Percentiles rank a stretch among this genome's conserved stretches.
phyloP scores from a whole-genome alignment of 106 monocot genomes.

The Apostasia shenzhenica region DNA sequence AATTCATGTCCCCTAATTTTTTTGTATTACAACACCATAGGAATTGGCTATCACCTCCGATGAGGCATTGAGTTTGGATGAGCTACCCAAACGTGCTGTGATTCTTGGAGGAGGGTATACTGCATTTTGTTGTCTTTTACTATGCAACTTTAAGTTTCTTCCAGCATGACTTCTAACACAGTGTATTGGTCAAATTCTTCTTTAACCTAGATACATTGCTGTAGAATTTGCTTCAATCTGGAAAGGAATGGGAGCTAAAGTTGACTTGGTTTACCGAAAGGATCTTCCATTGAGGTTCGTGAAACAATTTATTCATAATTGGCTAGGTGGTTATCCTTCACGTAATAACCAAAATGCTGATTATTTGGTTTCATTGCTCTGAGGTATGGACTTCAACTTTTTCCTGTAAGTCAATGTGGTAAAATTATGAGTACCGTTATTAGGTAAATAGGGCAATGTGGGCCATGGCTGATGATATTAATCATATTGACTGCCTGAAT shows the following conservation, averaged over 20 bases:
- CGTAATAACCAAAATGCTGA: too few relatives aligned
- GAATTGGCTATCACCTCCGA: conserved; percentile 98
- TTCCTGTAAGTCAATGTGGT: too few relatives aligned
- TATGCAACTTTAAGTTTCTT: not conserved
- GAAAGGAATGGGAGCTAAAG: conserved; percentile 86
- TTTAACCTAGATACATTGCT: conserved; percentile 71
- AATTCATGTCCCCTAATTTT: not conserved
- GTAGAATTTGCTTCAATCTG: conserved; percentile 99
- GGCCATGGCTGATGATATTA: too few relatives aligned
- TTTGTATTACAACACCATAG: conserved; percentile 18
- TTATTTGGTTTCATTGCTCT: too few relatives aligned
- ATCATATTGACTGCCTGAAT: too few relatives aligned
- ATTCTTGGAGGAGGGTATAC: conserved; percentile 96
- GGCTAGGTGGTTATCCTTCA: not conserved
- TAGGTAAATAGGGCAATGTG: too few relatives aligned
- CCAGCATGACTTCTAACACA: not conserved
- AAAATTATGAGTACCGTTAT: too few relatives aligned
- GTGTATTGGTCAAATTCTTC: not conserved
- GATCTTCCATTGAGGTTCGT: conserved; percentile 87
- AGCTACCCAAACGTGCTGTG: conserved; percentile 81
- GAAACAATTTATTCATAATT: not conserved
- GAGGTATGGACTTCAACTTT: too few relatives aligned
- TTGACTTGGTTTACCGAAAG: conserved; percentile 90
- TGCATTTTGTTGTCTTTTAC: not conserved
- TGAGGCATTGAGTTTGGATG: conserved; percentile 98